Base-by-base conservation (phyloP, 2,329 filamentous ascomycete genomes). In the Sordariomycetes sp. region DNA sequence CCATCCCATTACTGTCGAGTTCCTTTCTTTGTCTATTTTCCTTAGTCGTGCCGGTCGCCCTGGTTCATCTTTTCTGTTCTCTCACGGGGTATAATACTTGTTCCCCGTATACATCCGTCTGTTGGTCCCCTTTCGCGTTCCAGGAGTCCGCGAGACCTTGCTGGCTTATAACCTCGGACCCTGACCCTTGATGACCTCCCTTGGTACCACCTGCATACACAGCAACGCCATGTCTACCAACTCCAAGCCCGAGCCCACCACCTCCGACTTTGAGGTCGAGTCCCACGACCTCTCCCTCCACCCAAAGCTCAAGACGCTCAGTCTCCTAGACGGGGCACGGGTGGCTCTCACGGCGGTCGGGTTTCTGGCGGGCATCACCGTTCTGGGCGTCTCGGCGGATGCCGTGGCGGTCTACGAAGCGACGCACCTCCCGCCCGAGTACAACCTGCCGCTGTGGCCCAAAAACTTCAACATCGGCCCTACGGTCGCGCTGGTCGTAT, bases 401-500 rank as follows among this genome's bases (percentile, higher is more conserved):
- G 74, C 79, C 6, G 69, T 85, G 50, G 68, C 73, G 34, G 77
- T 81, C 43, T 86, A 83, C 70, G 74, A 81, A 62, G 69, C 70
- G 32, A 86, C 83, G 1, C 74, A 78, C 59, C 66, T 80, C 18
- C 64, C 77, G 1, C 65, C 66, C 20, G 73, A 76, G 53, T 79
- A 73, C 64, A 64, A 78, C 24, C 73, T 85, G 20, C 73, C 81
- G 1, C 65, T 86, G 54, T 86, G 83, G 83, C 83, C 83, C 0
- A 68, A 72, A 16, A 69, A 77, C 34, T 81, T 86, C 64, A 77
- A 85, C 65, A 65, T 82, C 37, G 74, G 79, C 54, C 82, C 82
- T 2, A 81, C 79, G 3, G 69, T 80, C 34, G 79, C 81, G 10
- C 71, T 85, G 28, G 74, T 85, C 20, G 74, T 72, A 28, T 78